Percentiles rank a stretch among this genome's conserved stretches.
Conservation (phyloP, 2,329 filamentous ascomycete genomes). For the Aplosporella prunicola region DNA sequence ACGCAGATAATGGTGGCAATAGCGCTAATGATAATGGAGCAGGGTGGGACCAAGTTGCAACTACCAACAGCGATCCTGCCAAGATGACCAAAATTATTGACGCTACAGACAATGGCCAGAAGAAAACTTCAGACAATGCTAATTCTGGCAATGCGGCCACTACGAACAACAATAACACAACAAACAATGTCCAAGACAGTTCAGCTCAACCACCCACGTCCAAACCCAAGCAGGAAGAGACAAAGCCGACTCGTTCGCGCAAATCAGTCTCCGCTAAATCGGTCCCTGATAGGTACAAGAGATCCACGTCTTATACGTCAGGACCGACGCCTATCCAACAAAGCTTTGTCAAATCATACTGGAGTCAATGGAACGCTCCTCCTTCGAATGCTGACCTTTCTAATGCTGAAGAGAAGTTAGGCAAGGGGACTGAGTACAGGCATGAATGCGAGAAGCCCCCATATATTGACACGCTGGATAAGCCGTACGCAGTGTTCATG, state of each 20-base stretch:
- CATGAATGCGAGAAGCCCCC: conserved; percentile 29
- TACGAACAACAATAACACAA: neutral
- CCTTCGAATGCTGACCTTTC: no score
- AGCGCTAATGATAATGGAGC: no score
- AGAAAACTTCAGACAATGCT: neutral
- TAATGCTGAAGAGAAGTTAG: conserved; percentile 12
- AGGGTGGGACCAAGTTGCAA: no score
- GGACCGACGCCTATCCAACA: neutral
- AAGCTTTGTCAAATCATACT: conserved; percentile 23
- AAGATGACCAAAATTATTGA: no score
- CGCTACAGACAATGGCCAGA: no score
- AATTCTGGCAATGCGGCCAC: neutral
- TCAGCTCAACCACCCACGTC: conserved; percentile 4
- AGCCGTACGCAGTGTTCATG: conserved; percentile 38
- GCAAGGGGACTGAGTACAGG: conserved; percentile 28
- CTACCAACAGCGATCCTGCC: no score
- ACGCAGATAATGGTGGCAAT: no score
- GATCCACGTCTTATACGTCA: neutral
- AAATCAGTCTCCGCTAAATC: no score
- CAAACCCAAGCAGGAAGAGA: conserved; percentile 6
- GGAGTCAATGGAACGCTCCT: conserved; percentile 15
- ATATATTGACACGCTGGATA: conserved; percentile 31
- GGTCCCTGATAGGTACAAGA: no score
- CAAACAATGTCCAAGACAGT: neutral
- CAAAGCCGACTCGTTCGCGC: no score